Evolutionary conservation across 352 stramenopile genomes (phyloP), one percentile per base, ranked within the genome.

Genomic region (Phytophthora aleatoria): DNA sequence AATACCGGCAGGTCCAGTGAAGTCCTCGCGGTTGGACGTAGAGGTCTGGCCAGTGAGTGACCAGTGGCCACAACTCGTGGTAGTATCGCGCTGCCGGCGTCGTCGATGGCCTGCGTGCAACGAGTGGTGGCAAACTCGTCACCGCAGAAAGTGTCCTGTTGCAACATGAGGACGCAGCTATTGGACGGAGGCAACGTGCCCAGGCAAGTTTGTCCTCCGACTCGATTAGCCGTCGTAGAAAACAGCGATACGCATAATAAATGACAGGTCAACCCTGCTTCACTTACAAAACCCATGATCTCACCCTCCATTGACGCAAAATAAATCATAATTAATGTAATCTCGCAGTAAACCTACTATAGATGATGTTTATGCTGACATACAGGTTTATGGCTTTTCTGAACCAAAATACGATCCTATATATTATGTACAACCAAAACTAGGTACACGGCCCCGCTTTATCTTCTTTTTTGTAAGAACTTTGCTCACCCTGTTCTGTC

Each of bases 131-230:
- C 13, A 8, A 67, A 36, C 20, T 52, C 12, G 52, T 55, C 36
- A 49, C 36, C 13, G 52, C 24, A 41, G 36, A 45, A 59, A 54
- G 38, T 64, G 53, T 44, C 45, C 54, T 54, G 39, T 10, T 20
- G 41, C 41, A 38, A 38, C 33, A 10, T 47, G 41, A 24, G 38
- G 15, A 20, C 38, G 20, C 20, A 44, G 13, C 41, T 28, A 47
- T 47, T 49, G 20, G 43, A 49, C 43, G 24, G 43, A 26, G 15
- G 45, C 53, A 58, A 53, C 52, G 52, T 55, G 53, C 33, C 26
- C 5, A 4, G 49, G 39, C 48, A 52, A 58, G 30, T 58, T 20
- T 58, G 57, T 49, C 52, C 15, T 61, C 59, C 59, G 44, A 67
- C 59, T 61, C 50, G 59, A 66, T 60, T 41, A 20, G 20, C 20